Percentiles rank a stretch among this genome's conserved stretches.
These are phyloP conservation scores for Rusavskia elegans DNA, from an alignment of 495 filamentous ascomycete species.

Conservation along the genomic window DNA sequence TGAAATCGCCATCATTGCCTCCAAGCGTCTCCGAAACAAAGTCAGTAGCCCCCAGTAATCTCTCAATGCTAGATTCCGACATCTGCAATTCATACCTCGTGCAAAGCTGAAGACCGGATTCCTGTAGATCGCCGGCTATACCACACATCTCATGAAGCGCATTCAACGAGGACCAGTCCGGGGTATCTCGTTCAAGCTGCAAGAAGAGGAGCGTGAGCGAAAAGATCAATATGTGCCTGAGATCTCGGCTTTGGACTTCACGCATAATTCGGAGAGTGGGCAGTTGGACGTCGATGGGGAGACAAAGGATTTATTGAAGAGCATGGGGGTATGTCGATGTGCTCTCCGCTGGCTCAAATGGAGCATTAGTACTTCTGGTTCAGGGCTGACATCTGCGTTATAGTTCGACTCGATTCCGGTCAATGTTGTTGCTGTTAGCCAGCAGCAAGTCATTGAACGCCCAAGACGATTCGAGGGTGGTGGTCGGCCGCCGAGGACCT, in stretches of 20 bases:
- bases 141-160: constrained; percentile 95
- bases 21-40: constrained; percentile 97
- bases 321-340: constrained; percentile 68
- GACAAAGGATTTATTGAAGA: constrained; percentile 97
- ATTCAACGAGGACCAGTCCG: constrained; percentile 98
- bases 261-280: constrained; percentile 75
- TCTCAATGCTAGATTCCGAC: neutral
- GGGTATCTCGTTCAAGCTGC: constrained; percentile 99
- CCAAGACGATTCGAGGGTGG: constrained; percentile 45
- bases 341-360: neutral
- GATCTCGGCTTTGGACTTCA: constrained; percentile 94
- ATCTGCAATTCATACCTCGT: neutral
- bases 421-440: constrained; percentile 77
- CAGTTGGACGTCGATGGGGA: constrained; percentile 89
- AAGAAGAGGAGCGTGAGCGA: constrained; percentile 98
- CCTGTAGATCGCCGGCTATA: constrained; percentile 87
- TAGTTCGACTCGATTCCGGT: constrained; percentile 96
- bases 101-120: neutral
- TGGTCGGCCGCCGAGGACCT: constrained; percentile 26
- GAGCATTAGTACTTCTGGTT: neutral
- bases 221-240: constrained; percentile 99
- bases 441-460: constrained; percentile 72
- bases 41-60: constrained; percentile 23
- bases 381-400: constrained; percentile 3
- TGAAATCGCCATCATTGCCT: constrained; percentile 99